Base-by-base conservation (phyloP, 495 filamentous ascomycete species). In the Aspergillus cavernicola region DNA sequence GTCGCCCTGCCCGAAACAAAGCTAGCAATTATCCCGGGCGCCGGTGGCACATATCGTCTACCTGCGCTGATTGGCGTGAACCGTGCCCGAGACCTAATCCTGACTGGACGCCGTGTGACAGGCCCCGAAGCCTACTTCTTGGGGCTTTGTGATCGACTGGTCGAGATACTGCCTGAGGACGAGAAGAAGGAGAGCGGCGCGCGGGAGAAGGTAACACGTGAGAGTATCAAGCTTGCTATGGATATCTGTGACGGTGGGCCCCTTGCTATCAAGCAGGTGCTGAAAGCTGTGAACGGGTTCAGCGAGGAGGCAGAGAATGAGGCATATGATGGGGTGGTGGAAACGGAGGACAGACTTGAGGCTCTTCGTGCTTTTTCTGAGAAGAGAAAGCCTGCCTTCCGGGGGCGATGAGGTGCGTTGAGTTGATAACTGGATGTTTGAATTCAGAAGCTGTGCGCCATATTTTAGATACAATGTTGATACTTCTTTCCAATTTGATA, bases 11-110 rank as follows among this genome's bases (percentile, higher is more conserved):
- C 93, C 2, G 93, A 98, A 62, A 97, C 93, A 0, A 74, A 90
- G 0, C 79, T 98, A 1, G 93, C 86, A 19, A 97, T 98, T 61
- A 86, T 97, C 52, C 93, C 93, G 6, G 93, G 93, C 37, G 95
- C 93, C 0, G 93, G 93, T 6, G 93, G 93, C 15, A 96, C 91
- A 0, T 91, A 88, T 65, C 84, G 93, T 4, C 79, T 98, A 0
- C 90, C 88, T 0, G 69, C 68, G 0, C 61, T 97, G 13, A 84
- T 97, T 47, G 95, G 93, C 4, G 65, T 82, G 4, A 67, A 75
- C 7, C 80, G 87, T 19, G 93, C 93, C 6, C 73, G 90, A 38
- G 90, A 97, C 62, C 66, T 97, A 40, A 83, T 97, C 7, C 67
- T 97, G 10, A 97, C 92, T 0, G 93, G 92, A 4, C 79, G 93